Conservation (phyloP, 257 asterid species). For the Solanum ahanhuiri region DNA sequence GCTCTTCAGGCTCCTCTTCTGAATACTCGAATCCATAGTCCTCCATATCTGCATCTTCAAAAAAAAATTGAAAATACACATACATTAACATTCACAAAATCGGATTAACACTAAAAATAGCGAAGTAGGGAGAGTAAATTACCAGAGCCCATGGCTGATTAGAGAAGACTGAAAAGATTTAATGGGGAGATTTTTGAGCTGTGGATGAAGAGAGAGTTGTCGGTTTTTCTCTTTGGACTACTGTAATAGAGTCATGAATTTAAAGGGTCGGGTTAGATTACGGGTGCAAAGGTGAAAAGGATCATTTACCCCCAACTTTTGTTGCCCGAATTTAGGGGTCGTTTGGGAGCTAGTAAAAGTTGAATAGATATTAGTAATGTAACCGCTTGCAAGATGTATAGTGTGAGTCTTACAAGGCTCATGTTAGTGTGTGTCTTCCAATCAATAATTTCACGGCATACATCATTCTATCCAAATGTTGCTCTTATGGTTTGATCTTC, state of each 20-base stretch:
- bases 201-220: background rate
- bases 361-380: background rate
- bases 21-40: constrained; percentile 98
- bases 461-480: too few relatives aligned
- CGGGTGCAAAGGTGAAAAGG: background rate
- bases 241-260: background rate
- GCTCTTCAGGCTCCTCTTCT: constrained; percentile 95
- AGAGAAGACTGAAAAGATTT: background rate
- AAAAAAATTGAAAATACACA: background rate
- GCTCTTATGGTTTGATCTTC: too few relatives aligned
- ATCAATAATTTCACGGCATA: accelerated
- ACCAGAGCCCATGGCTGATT: constrained; percentile 61
- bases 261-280: background rate
- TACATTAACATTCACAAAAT: background rate
- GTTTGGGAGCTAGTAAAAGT: background rate
- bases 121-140: background rate
- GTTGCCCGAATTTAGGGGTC: background rate
- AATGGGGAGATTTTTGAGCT: background rate
- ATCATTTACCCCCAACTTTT: background rate
- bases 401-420: too few relatives aligned
- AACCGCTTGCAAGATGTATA: accelerated
- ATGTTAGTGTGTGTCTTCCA: too few relatives aligned
- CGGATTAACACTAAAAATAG: background rate
- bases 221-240: background rate
- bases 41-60: constrained; percentile 93